Base-by-base conservation (phyloP, 176 grass and related monocot species). In the Oryza coarctata region DNA sequence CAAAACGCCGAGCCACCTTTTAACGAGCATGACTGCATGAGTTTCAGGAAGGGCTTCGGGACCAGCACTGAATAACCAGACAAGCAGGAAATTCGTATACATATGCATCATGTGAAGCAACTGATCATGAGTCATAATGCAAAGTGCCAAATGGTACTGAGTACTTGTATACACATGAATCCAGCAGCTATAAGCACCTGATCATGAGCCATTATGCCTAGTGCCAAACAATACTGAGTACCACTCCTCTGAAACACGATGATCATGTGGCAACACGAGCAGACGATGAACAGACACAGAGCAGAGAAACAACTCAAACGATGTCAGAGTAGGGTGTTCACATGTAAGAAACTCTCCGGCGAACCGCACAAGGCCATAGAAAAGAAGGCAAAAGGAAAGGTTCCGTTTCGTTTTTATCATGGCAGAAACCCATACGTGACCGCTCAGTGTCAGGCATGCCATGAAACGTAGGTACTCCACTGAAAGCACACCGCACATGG, bases 141-240 rank as follows among this genome's bases (percentile, higher is more conserved):
- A 12, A 80, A 38, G 26, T 74, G 77, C 70, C 84, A 86, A 86
- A 86, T 58, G 58, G 27, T 8, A 41, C 61, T 1, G 25, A 73
- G 76, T 74, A 64, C 61, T 23, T 25, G 55, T 11, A 3, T 60
- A 25, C 5, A 60, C n/a, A 60, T 25, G 60, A 60, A 34, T 57
- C 69, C 58, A 78, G 77, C 40, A 60, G 55, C 25, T 60, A 60
- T 61, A 68, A 66, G 33, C 61, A 74, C 68, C 84, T 68, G 77
- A 74, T 80, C 61, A 86, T 86, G 61, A 74, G 52, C 20, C 76
- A 74, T 86, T 58, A 80, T 80, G 44, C 69, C 33, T 80, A 30
- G 26, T 67, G 77, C 70, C 84, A 80, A 86, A 86, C 31, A 12
- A 30, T 1, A 32, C 44, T 2, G 25, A 66, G 84, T 74, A 50